phyloP scores from a whole-genome alignment of 768 basidiomycete species.

The Leccinum sublutescens region DNA sequence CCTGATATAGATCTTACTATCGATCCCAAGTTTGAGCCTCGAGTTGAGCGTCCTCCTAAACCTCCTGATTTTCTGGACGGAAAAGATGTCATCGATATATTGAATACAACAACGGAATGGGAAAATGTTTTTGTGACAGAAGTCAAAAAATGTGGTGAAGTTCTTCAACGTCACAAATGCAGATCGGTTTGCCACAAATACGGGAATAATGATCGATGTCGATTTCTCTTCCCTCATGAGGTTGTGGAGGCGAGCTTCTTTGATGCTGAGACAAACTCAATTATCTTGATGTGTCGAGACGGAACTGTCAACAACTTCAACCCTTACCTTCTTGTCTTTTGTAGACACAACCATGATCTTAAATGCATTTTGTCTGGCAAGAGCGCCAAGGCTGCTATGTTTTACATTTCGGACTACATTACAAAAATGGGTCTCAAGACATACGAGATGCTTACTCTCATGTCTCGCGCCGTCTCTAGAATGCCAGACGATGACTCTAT shows the following conservation, averaged over 20 bases:
- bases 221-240: conserved; percentile 37
- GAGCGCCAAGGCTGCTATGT: conserved; percentile 36
- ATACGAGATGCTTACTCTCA: conserved; percentile 21
- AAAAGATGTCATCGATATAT: not conserved
- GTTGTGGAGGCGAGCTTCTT: conserved; percentile 27
- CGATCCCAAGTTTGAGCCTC: conserved; percentile 2
- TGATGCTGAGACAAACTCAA: conserved; percentile 32
- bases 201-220: conserved; percentile 25
- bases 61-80: not conserved
- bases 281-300: conserved; percentile 28
- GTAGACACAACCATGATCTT: conserved; percentile 36
- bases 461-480: conserved; percentile 24
- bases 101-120: not conserved
- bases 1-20: conserved; percentile 23
- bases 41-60: not conserved
- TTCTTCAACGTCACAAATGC: conserved; percentile 21
- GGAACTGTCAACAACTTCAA: conserved; percentile 33
- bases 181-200: conserved; percentile 32
- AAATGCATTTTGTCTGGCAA: conserved; percentile 34
- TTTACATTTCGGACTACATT: conserved; percentile 37
- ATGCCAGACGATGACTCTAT: not conserved
- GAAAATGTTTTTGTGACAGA: conserved; percentile 1
- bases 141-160: conserved; percentile 23
- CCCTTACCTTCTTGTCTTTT: conserved; percentile 33
- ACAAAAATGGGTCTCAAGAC: conserved; percentile 33